Evolutionary conservation across 208 protist genomes (phyloP), one percentile per base, ranked within the genome.

Genomic region (Wallacemonas rigidus): DNA sequence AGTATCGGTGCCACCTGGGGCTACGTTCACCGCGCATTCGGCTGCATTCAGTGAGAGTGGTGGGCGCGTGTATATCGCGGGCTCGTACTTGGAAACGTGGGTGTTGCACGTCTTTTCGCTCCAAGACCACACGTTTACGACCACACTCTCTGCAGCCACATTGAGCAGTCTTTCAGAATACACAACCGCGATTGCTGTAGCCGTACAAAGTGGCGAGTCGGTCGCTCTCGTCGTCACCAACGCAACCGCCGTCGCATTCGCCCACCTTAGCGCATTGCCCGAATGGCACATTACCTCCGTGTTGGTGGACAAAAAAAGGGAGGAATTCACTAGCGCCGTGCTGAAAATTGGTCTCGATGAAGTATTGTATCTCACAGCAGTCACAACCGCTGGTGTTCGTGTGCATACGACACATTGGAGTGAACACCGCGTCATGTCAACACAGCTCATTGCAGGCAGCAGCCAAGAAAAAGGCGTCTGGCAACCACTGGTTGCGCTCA

Each of bases 371-470:
- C 41, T 65, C 7, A n/a, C 17, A 39, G 60, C 60, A 3, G n/a
- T 41, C 60, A 65, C 60, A 26, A n/a, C 40, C 38, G n/a, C n/a
- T 8, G 60, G 60, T 65, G 69, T 56, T 8, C 44, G 56, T 14
- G 44, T 67, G 0, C 36, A 48, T 26, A 62, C 51, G 3, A 11
- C 38, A 14, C 44, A 64, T 26, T 62, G 57, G 61, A 14, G 5
- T 47, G 40, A 48, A 51, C 39, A 36, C 9, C 56, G 56, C 40
- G 43, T 67, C 3, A 36, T n/a, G 43, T 63, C 45, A 40, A 57
- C 36, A n/a, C 57, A 73, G 69, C 45, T 60, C 36, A 54, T 56
- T 44, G 40, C 61, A 43, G 45, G 36, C 36, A n/a, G 56, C 14
- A 40, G n/a, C 36, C 3, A 36, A 5, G 3, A 8, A 3, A 14